phyloP scores from a whole-genome alignment of 345 rosid genomes.

The Sonneratia alba region DNA sequence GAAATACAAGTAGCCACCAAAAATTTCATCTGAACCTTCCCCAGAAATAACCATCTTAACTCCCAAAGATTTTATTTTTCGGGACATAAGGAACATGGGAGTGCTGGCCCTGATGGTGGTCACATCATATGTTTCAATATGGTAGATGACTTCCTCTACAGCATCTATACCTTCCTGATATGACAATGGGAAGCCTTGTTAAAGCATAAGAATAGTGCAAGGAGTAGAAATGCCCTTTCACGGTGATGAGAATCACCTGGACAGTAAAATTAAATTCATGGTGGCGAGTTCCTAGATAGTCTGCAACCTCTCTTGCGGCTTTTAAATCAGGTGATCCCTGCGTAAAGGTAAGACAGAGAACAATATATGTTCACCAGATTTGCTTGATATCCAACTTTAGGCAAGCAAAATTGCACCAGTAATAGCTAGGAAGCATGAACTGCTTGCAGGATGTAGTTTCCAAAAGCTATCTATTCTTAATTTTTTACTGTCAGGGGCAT shows the following conservation, averaged over 20 bases:
- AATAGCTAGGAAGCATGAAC: background rate
- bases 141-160: conserved; percentile 92
- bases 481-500: background rate
- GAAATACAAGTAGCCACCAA: conserved; percentile 93
- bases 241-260: conserved; percentile 33
- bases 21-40: conserved; percentile 91
- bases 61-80: conserved; percentile 89
- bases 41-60: conserved; percentile 98
- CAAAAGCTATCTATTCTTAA: background rate
- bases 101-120: conserved; percentile 94
- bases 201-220: background rate
- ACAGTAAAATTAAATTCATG: conserved; percentile 93
- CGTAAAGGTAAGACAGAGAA: background rate
- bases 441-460: background rate
- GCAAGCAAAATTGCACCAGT: background rate
- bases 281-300: conserved; percentile 78
- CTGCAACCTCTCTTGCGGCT: conserved; percentile 84
- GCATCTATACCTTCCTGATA: conserved; percentile 88
- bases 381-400: background rate
- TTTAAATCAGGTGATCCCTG: conserved; percentile 92
- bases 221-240: background rate
- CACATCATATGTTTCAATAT: conserved; percentile 89
- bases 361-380: background rate
- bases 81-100: conserved; percentile 87
- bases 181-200: conserved; percentile 3